Conservation (phyloP, 805 yeast genomes). For the Clavispora fructus region DNA sequence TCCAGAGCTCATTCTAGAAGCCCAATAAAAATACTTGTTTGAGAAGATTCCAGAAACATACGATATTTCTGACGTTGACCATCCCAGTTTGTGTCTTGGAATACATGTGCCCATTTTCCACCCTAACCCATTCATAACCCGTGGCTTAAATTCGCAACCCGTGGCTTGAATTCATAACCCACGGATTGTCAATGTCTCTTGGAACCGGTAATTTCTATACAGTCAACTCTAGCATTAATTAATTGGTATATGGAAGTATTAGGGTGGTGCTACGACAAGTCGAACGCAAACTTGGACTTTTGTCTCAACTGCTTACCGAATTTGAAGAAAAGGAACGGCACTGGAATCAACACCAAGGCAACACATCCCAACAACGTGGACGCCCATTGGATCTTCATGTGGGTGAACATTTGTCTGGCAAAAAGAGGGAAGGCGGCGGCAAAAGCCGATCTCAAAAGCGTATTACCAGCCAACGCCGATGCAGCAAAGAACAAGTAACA, state of each 20-base stretch:
- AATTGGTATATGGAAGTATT: not conserved
- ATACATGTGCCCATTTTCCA: no score
- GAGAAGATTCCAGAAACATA: no score
- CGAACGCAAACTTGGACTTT: conserved; percentile 43
- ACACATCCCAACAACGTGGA: conserved; percentile 65
- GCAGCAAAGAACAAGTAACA: conserved; percentile 69
- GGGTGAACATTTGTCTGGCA: conserved; percentile 63
- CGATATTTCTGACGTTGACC: no score
- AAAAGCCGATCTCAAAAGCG: conserved; percentile 61
- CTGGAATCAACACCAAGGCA: conserved; percentile 53
- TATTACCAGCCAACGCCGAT: conserved; percentile 44
- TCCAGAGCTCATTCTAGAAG: no score
- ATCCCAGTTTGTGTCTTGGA: no score
- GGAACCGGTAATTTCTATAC: no score
- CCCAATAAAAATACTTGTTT: no score
- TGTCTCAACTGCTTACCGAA: conserved; percentile 45
- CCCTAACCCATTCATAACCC: no score
- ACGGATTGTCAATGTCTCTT: no score
- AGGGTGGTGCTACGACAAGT: not conserved
- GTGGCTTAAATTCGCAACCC: no score
- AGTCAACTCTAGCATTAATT: not conserved
- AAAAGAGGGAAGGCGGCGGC: conserved; percentile 69
- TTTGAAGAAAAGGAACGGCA: conserved; percentile 59
- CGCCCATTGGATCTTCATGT: conserved; percentile 74
- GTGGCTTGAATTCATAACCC: no score